Evolutionary conservation across 164 flowering plant genomes (phyloP), one percentile per base, ranked within the genome.

Genomic region (Santalum album): DNA sequence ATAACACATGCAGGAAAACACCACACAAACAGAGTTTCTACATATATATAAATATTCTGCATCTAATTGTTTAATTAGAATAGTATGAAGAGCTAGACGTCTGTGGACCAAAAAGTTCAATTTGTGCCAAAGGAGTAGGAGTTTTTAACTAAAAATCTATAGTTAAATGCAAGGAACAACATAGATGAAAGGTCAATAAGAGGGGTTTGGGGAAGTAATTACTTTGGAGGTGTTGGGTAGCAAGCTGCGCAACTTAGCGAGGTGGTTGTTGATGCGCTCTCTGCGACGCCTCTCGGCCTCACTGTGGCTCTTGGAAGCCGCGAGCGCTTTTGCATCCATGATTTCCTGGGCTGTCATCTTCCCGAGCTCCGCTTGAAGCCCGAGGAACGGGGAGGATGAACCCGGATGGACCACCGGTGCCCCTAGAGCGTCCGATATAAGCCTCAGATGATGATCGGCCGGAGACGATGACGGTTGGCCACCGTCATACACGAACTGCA

Each of bases 291-390:
- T 74, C 62, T 94, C 97, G 53, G 99, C 99, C 66, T 94, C 99
- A 56, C 97, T 94, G 53, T 94, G 99, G 65, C 96, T 94, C 67
- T 87, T 90, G 1, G 99, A 94, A 26, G 99, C 99, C 1, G 99
- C 99, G 0, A 89, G 74, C 12, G 97, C 99, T 60, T 92, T 92
- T 2, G 99, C 99, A 53, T 92, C 97, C 97, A 94, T 83, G 49
- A 94, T 87, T 54, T 94, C 99, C 61, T 90, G 97, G 27, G 99
- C 88, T 7, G 82, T 80, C 88, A 92, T 74, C 64, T 80, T 82
- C 16, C 84, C 81, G 50, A 86, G 43, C 70, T 89, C 96, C 15
- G 78, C 68, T 51, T 87, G 92, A 23, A 79, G 71, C 10, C 80
- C 82, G 49, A 85, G 80, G 34, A 29, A 29, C 6, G 34, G 34